Percentiles rank a stretch among this genome's conserved stretches.
Evolutionary conservation across 2,329 filamentous ascomycete species (phyloP).

Genomic region (Nothophaeocryptopus gaeumannii): DNA sequence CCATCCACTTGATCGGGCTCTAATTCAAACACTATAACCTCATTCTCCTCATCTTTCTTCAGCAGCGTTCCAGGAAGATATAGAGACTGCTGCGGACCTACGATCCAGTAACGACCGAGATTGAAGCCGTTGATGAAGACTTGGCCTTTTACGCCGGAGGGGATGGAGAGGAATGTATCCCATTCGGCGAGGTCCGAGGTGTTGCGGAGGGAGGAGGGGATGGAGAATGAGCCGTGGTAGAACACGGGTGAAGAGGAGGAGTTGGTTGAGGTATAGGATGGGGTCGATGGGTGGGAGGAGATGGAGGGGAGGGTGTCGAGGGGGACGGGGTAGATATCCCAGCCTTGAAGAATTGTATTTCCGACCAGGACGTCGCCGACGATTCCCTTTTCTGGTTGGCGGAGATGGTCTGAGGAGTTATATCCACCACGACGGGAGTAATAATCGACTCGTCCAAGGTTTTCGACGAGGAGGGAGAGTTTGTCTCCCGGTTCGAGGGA

Average conservation of each 20-base stretch:
- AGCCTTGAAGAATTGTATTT: conserved; percentile 33
- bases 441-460: conserved; percentile 52
- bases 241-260: conserved; percentile 15
- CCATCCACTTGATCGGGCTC: conserved; percentile 12
- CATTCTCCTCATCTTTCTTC: conserved; percentile 1
- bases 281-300: neutral
- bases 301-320: neutral
- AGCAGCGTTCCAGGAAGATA: conserved; percentile 11
- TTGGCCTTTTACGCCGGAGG: conserved; percentile 11
- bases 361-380: conserved; percentile 43
- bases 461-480: conserved; percentile 49
- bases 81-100: conserved; percentile 14
- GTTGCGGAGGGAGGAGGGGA: neutral
- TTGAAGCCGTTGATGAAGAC: conserved; percentile 15
- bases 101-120: conserved; percentile 15
- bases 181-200: neutral
- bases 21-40: conserved; percentile 11
- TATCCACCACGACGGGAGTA: conserved; percentile 40
- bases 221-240: conserved; percentile 24
- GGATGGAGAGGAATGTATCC: conserved; percentile 10
- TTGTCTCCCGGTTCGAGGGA: conserved; percentile 40
- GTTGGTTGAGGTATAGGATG: neutral
- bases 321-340: conserved; percentile 43
- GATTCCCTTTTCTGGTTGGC: conserved; percentile 50
- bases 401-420: conserved; percentile 20